These are phyloP conservation scores for Didymella lethalis DNA, from an alignment of 2,329 filamentous ascomycete genomes.

Conservation along the genomic window DNA sequence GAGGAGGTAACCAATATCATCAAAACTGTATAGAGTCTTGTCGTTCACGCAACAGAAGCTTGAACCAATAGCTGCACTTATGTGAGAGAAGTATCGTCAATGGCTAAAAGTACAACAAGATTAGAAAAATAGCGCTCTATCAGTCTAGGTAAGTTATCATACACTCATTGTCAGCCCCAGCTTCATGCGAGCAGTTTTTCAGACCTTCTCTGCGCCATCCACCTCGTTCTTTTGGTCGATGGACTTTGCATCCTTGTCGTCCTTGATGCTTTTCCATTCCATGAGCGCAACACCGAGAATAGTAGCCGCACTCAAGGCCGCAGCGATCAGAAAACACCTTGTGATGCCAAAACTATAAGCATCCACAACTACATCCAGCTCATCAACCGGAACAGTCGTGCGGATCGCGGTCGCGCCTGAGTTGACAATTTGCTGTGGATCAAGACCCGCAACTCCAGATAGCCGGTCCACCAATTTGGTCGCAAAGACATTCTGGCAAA, in stretches of 20 bases:
- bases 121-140: not conserved
- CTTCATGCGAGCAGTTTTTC: not conserved
- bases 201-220: constrained; percentile 3
- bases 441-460: constrained; percentile 32
- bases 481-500: constrained; percentile 53
- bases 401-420: constrained; percentile 66
- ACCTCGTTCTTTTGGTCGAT: not conserved
- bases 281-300: constrained; percentile 63
- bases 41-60: no score
- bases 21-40: not conserved
- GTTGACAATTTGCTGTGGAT: constrained; percentile 27
- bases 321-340: constrained; percentile 65
- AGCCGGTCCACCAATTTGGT: constrained; percentile 32
- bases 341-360: constrained; percentile 70
- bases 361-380: constrained; percentile 61
- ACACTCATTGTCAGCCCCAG: not conserved
- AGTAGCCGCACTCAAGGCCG: constrained; percentile 62
- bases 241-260: constrained; percentile 51
- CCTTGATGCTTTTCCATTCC: constrained; percentile 68
- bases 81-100: no score
- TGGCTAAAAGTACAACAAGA: not conserved
- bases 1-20: not conserved
- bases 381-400: constrained; percentile 59
- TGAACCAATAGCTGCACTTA: no score
- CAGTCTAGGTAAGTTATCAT: not conserved